Evolutionary conservation across 108 stramenopile species (phyloP).

Genomic region (Skeletonema marinoi): DNA sequence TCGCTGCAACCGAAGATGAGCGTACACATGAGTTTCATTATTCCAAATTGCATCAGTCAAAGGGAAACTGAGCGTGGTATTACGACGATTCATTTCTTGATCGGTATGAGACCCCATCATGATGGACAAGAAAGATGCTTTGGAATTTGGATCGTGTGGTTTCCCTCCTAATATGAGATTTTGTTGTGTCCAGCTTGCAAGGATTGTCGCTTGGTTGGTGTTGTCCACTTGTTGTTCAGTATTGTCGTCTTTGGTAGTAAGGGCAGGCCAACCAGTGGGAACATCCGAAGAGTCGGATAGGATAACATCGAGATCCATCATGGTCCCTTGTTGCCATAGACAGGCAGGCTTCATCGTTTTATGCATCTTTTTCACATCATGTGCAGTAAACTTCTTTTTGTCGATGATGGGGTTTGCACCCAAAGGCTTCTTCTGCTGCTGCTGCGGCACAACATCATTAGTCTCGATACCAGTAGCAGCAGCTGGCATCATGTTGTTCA

Average conservation of each 20-base stretch:
- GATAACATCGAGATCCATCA: conserved; percentile 49
- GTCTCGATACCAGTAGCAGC: neutral
- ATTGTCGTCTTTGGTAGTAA: neutral
- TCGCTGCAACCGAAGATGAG: conserved; percentile 44
- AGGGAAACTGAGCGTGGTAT: conserved; percentile 33
- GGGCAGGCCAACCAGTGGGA: conserved; percentile 28
- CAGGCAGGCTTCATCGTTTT: conserved; percentile 25
- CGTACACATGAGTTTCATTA: conserved; percentile 55
- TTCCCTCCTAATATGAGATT: conserved; percentile 25
- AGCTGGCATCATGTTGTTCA: neutral
- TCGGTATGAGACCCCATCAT: conserved; percentile 14
- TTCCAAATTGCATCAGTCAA: conserved; percentile 33
- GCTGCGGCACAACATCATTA: neutral
- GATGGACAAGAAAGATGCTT: neutral
- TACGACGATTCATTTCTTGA: conserved; percentile 42
- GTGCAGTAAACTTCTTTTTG: neutral
- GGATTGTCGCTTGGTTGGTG: conserved; percentile 11
- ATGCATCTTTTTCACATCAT: neutral
- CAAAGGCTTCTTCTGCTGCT: conserved; percentile 3
- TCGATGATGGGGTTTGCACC: neutral
- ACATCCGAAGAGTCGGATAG: conserved; percentile 34
- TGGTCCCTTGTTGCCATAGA: conserved; percentile 45
- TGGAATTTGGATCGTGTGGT: neutral
- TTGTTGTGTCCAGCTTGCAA: conserved; percentile 35
- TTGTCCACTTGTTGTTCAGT: neutral